Percentiles rank a stretch among this genome's conserved stretches.
phyloP scores from a whole-genome alignment of 148 eudicot species.

The Rheum nobile region DNA sequence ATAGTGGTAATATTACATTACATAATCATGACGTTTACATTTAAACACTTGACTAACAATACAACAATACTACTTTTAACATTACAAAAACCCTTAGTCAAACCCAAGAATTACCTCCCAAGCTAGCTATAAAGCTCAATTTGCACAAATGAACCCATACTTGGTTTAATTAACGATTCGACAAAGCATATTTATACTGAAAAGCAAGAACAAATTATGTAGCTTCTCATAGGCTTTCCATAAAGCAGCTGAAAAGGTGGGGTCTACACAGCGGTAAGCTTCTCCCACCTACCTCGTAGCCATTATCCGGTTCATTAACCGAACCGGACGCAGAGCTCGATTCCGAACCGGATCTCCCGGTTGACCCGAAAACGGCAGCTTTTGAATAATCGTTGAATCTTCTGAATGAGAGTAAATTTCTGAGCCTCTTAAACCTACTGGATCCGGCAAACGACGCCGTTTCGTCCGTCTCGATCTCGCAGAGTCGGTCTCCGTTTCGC shows the following conservation, averaged over 20 bases:
- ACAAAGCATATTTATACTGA: background rate
- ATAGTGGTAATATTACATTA: background rate
- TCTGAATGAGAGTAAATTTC: background rate
- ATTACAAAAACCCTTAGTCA: no score
- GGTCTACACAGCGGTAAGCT: background rate
- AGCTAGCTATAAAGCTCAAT: background rate
- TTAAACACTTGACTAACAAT: background rate
- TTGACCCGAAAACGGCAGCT: background rate
- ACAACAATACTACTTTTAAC: no score
- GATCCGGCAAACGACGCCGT: background rate
- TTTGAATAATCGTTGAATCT: background rate
- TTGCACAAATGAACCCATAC: background rate
- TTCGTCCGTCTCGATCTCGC: background rate
- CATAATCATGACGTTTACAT: background rate
- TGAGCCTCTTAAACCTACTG: background rate
- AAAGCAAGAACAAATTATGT: background rate
- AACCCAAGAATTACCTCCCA: background rate
- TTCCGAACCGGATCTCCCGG: constrained; percentile 1
- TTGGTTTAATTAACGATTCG: background rate
- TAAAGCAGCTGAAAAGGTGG: constrained; percentile 3
- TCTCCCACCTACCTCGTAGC: background rate
- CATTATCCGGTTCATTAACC: background rate
- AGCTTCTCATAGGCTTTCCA: background rate
- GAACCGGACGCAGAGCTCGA: background rate
- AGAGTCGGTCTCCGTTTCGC: background rate